These are phyloP conservation scores for Solanum hybrid DNA, from an alignment of 305 asterid species.

Conservation along the genomic window DNA sequence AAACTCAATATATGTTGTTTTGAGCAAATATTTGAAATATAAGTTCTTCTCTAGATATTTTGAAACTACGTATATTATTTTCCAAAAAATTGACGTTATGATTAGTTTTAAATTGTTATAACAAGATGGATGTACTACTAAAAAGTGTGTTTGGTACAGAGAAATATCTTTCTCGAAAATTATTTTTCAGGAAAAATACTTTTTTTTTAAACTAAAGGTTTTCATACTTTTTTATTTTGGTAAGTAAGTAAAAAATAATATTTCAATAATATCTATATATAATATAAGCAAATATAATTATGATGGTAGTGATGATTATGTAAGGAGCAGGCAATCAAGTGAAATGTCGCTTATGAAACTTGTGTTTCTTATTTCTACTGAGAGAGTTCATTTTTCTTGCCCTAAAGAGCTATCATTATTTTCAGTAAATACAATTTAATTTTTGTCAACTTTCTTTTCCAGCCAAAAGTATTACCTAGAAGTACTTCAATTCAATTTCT, in stretches of 20 bases:
- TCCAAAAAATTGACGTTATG: neutral
- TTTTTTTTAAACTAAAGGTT: neutral
- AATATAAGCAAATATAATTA: neutral
- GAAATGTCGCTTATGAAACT: neutral
- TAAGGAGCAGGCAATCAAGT: neutral
- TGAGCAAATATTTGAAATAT: neutral
- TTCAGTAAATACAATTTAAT: neutral
- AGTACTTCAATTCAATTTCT: neutral
- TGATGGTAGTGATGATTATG: neutral
- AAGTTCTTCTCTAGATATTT: neutral
- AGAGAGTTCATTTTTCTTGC: neutral
- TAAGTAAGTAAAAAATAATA: neutral
- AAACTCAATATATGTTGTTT: no score
- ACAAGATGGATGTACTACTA: neutral
- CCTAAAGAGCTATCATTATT: neutral
- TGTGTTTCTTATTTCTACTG: neutral
- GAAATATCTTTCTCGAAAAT: neutral
- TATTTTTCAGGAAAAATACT: neutral
- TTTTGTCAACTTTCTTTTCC: neutral
- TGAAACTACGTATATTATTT: neutral
- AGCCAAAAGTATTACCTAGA: neutral
- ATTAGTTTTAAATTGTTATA: neutral
- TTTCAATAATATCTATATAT: neutral
- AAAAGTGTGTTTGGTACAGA: neutral
- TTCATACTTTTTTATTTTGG: neutral